Conservation (phyloP, 2,329 filamentous ascomycete genomes). For the Blastomyces gilchristii region DNA sequence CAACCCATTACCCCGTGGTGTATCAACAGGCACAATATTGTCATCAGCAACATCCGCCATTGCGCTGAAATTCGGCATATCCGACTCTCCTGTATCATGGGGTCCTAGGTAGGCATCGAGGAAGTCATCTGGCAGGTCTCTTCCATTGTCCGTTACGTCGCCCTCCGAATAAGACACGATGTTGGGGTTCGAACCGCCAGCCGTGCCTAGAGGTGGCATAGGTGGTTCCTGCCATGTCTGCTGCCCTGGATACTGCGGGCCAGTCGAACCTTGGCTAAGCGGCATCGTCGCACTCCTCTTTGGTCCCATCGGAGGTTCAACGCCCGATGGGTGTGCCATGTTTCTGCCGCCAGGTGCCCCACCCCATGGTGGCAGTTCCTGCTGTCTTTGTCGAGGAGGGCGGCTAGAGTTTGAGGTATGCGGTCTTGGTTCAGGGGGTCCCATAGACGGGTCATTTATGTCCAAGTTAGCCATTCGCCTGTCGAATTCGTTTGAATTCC, state of each 20-base stretch:
- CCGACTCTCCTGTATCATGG: constrained; percentile 40
- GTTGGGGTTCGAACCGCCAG: constrained; percentile 18
- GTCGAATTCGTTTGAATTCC: constrained; percentile 30
- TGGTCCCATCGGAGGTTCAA: constrained; percentile 22
- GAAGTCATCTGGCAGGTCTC: constrained; percentile 27
- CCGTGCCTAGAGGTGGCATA: constrained; percentile 21
- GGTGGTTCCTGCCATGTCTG: constrained; percentile 25
- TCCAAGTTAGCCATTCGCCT: constrained; percentile 33
- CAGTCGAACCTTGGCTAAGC: constrained; percentile 15
- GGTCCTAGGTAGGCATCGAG: constrained; percentile 44
- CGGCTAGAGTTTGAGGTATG: constrained; percentile 32
- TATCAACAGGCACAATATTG: constrained; percentile 26
- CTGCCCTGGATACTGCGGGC: constrained; percentile 29
- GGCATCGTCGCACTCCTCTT: constrained; percentile 33
- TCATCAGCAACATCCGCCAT: constrained; percentile 33
- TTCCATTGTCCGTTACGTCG: not conserved
- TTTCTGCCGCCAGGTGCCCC: not conserved
- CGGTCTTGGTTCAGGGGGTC: constrained; percentile 23
- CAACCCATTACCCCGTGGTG: constrained; percentile 19
- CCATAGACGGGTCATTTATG: constrained; percentile 22
- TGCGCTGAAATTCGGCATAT: constrained; percentile 56
- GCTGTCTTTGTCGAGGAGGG: constrained; percentile 23
- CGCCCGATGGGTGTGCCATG: constrained; percentile 16
- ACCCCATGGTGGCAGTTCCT: constrained; percentile 10
- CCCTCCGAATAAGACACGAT: constrained; percentile 10